Conservation (phyloP, 2,329 filamentous ascomycete genomes). For the Ceratocystis alfenasii region DNA sequence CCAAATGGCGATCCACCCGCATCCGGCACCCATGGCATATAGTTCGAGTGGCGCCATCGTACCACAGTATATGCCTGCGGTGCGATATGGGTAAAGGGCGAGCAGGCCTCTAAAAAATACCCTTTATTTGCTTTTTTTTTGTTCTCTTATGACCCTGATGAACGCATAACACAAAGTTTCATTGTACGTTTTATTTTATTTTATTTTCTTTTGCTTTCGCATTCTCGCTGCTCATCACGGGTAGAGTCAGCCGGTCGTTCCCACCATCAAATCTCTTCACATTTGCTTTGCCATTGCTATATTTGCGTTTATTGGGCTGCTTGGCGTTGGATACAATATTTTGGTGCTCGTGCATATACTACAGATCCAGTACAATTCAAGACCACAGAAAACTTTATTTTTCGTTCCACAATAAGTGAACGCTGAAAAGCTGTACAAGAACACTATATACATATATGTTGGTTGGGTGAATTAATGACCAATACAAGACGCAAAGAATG, state of each 20-base stretch:
- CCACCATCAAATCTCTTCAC: neutral
- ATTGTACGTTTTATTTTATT: neutral
- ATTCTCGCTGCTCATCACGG: neutral
- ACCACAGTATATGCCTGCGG: slow-evolving; percentile 13
- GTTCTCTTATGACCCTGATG: neutral
- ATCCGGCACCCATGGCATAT: neutral
- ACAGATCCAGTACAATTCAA: neutral
- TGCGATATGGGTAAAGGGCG: slow-evolving; percentile 12
- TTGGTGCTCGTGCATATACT: slow-evolving; percentile 3
- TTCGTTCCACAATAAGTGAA: no score
- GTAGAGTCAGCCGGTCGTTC: neutral
- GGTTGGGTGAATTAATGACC: no score
- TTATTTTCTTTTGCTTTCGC: neutral
- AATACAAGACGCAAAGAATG: no score
- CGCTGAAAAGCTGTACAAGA: no score
- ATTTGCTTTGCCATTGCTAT: neutral
- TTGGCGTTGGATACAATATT: slow-evolving; percentile 5
- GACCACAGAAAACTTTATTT: neutral
- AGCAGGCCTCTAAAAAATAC: neutral
- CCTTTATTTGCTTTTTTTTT: neutral
- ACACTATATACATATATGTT: no score
- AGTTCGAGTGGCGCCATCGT: neutral
- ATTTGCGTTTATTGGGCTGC: slow-evolving; percentile 9
- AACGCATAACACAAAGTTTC: neutral
- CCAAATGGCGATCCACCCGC: neutral